Evolutionary conservation across 768 basidiomycete species (phyloP).

Genomic region (Agrocybe pediades): DNA sequence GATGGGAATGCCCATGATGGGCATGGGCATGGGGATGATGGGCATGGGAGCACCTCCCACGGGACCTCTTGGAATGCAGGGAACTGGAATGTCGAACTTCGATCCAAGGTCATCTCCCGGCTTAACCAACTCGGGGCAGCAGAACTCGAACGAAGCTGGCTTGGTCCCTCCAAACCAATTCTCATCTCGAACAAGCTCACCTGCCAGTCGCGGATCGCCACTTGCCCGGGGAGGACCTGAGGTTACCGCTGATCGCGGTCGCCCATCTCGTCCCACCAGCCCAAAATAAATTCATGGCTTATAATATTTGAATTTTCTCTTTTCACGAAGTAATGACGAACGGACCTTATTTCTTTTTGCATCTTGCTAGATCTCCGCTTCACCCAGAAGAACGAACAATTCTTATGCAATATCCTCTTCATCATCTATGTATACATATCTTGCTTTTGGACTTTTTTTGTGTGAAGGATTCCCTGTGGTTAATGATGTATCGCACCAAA

Average conservation of each 20-base stretch:
- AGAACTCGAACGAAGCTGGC: constrained; percentile 30
- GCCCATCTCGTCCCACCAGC: constrained; percentile 23
- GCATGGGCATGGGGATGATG: constrained; percentile 33
- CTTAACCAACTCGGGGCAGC: constrained; percentile 20
- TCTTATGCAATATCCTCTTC: constrained; percentile 7
- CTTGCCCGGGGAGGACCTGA: constrained; percentile 30
- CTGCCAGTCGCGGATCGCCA: constrained; percentile 57
- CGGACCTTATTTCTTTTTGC: constrained; percentile 5
- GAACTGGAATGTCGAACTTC: constrained; percentile 64
- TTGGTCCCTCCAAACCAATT: constrained; percentile 40
- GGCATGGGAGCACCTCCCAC: constrained; percentile 27
- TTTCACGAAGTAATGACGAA: constrained; percentile 4
- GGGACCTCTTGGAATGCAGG: constrained; percentile 52
- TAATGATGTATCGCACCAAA: constrained; percentile 12
- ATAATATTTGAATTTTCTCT: neutral
- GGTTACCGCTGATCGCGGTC: constrained; percentile 21
- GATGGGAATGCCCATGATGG: constrained; percentile 54
- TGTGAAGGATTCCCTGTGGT: constrained; percentile 3
- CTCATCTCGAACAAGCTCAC: constrained; percentile 52
- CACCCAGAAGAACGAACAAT: neutral
- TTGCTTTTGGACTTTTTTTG: constrained; percentile 7
- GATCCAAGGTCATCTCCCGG: constrained; percentile 57
- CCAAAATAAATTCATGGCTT: constrained; percentile 18
- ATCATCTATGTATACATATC: constrained; percentile 19
- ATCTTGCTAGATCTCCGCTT: constrained; percentile 12